Evolutionary conservation across 441 rosid species (phyloP).

Genomic region (Arabidopsis hybrid): DNA sequence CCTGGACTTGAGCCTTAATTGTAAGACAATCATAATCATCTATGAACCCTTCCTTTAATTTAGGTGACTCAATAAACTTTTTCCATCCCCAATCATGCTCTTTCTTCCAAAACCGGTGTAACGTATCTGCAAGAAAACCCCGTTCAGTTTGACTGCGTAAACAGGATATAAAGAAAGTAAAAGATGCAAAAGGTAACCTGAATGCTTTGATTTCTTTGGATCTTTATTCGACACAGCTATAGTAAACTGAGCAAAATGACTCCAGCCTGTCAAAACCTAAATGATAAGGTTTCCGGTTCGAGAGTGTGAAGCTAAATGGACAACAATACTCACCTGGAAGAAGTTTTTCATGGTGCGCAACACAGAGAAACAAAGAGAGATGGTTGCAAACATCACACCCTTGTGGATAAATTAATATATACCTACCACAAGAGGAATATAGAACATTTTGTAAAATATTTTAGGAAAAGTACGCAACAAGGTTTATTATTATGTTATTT

Average conservation of each 20-base stretch:
- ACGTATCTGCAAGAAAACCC: constrained; percentile 64
- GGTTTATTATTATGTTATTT: not conserved
- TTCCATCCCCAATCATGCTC: constrained; percentile 99
- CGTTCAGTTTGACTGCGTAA: constrained; percentile 35
- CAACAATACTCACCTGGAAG: constrained; percentile 75
- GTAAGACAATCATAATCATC: constrained; percentile 75
- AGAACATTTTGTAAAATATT: not conserved
- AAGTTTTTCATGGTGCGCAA: constrained; percentile 92
- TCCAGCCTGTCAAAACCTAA: constrained; percentile 72
- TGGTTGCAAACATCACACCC: constrained; percentile 98
- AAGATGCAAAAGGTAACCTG: constrained; percentile 56
- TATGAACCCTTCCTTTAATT: constrained; percentile 84
- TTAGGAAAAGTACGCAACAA: not conserved
- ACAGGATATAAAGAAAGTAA: constrained; percentile 13
- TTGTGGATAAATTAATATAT: constrained; percentile 93
- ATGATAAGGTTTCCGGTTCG: not conserved
- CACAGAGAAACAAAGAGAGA: constrained; percentile 96
- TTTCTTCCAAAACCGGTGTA: constrained; percentile 96
- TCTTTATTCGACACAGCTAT: constrained; percentile 93
- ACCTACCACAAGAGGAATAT: constrained; percentile 54
- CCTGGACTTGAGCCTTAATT: constrained; percentile 98
- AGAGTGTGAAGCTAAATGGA: not conserved
- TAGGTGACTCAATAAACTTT: constrained; percentile 90
- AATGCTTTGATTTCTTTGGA: constrained; percentile 86
- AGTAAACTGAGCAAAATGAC: constrained; percentile 99